Conservation (phyloP, 768 basidiomycete species). For the Sarcomyxa edulis region DNA sequence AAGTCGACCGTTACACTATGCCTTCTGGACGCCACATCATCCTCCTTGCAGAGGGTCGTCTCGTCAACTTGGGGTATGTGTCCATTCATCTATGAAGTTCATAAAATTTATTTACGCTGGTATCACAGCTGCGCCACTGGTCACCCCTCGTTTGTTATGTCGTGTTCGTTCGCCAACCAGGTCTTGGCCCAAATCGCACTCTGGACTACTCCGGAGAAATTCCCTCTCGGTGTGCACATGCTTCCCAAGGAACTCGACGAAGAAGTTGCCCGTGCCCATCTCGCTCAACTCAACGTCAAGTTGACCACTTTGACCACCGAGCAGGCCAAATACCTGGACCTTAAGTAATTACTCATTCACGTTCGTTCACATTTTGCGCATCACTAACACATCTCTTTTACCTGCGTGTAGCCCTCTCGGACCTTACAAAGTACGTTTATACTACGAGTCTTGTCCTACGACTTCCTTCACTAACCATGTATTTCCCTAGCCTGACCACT, state of each 20-base stretch:
- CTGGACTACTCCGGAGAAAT: slow-evolving; percentile 89
- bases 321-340: slow-evolving; percentile 90
- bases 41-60: slow-evolving; percentile 96
- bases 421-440: too few species aligned
- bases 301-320: slow-evolving; percentile 67
- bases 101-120: background rate
- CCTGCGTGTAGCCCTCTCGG: too few species aligned
- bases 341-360: background rate
- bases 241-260: slow-evolving; percentile 98
- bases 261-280: slow-evolving; percentile 97
- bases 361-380: slow-evolving; percentile 14
- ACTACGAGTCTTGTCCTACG: too few species aligned
- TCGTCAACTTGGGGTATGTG: slow-evolving; percentile 92
- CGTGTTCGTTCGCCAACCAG: slow-evolving; percentile 99
- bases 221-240: slow-evolving; percentile 97
- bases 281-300: slow-evolving; percentile 89
- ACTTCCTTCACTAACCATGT: too few species aligned
- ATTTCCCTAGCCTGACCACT: too few species aligned
- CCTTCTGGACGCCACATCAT: slow-evolving; percentile 89
- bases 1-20: slow-evolving; percentile 98
- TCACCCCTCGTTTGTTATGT: slow-evolving; percentile 99
- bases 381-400: too few species aligned
- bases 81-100: slow-evolving; percentile 8
- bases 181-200: slow-evolving; percentile 97
- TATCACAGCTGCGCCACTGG: slow-evolving; percentile 85